Evolutionary conservation across 495 filamentous ascomycete genomes (phyloP).

Genomic region (Penicillium manginii): DNA sequence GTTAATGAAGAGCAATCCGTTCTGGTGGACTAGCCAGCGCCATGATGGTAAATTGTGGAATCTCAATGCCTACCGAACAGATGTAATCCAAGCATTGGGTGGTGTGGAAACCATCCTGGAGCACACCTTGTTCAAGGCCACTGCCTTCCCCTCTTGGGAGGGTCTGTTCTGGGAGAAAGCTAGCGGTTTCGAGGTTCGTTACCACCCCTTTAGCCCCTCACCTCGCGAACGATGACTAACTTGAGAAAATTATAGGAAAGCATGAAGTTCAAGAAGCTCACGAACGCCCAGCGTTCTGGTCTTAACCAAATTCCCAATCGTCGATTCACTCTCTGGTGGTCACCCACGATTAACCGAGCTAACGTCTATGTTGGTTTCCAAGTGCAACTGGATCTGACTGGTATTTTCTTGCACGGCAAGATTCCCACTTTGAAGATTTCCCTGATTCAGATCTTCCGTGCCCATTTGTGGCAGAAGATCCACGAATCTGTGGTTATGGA

Average conservation of each 20-base stretch:
- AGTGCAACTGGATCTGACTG: conserved; percentile 96
- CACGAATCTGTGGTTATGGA: conserved; percentile 99
- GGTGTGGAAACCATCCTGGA: conserved; percentile 99
- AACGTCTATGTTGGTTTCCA: conserved; percentile 88
- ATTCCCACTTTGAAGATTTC: conserved; percentile 99
- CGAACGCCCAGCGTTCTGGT: conserved; percentile 97
- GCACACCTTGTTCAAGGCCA: conserved; percentile 98
- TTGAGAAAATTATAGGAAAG: conserved; percentile 16
- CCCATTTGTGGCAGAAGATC: conserved; percentile 99
- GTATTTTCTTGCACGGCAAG: conserved; percentile 99
- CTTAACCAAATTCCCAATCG: conserved; percentile 99
- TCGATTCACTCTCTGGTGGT: conserved; percentile 99
- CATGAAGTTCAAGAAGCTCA: conserved; percentile 99
- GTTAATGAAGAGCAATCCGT: conserved; percentile 99
- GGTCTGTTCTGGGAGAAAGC: conserved; percentile 98
- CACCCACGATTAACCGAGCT: conserved; percentile 70
- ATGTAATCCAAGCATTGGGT: conserved; percentile 97
- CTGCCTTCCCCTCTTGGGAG: conserved; percentile 98
- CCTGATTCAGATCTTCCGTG: conserved; percentile 98
- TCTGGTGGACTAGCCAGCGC: conserved; percentile 99
- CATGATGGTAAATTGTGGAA: conserved; percentile 99
- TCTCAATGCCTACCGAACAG: conserved; percentile 94
- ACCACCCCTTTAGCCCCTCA: not conserved
- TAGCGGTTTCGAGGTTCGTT: conserved; percentile 67
- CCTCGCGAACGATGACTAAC: not conserved